Evolutionary conservation across 345 rosid genomes (phyloP).

Genomic region (Firmiana major): DNA sequence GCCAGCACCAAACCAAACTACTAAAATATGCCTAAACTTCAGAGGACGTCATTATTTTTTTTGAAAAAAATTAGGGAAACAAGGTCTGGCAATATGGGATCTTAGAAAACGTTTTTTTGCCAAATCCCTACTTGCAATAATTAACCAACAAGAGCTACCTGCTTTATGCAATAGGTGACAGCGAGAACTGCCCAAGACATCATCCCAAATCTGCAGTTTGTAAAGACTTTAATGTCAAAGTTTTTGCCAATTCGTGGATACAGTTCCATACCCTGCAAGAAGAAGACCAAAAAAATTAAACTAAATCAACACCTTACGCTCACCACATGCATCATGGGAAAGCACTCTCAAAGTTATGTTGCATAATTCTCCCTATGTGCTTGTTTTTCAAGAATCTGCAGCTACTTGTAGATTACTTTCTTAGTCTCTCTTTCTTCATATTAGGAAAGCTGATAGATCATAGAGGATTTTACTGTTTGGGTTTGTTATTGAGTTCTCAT

Average conservation of each 20-base stretch:
- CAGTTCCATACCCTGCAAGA: slow-evolving; percentile 90
- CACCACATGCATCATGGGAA: not conserved
- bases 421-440: not conserved
- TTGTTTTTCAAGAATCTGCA: not conserved
- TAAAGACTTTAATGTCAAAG: slow-evolving; percentile 97
- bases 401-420: not conserved
- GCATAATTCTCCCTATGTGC: not conserved
- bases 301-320: not conserved
- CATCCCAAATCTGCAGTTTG: slow-evolving; percentile 98
- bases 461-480: not conserved
- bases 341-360: not conserved
- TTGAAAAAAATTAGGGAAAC: not conserved
- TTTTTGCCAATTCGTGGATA: slow-evolving; percentile 96
- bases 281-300: slow-evolving; percentile 10
- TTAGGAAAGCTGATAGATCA: not conserved
- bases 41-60: not conserved
- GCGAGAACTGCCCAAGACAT: slow-evolving; percentile 99
- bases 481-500: not conserved
- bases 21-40: not conserved
- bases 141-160: slow-evolving; percentile 45
- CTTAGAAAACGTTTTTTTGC: not conserved
- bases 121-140: not conserved
- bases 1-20: not conserved
- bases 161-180: slow-evolving; percentile 96
- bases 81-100: not conserved